phyloP scores from a whole-genome alignment of 805 yeast genomes.

The Hanseniaspora clermontiae region DNA sequence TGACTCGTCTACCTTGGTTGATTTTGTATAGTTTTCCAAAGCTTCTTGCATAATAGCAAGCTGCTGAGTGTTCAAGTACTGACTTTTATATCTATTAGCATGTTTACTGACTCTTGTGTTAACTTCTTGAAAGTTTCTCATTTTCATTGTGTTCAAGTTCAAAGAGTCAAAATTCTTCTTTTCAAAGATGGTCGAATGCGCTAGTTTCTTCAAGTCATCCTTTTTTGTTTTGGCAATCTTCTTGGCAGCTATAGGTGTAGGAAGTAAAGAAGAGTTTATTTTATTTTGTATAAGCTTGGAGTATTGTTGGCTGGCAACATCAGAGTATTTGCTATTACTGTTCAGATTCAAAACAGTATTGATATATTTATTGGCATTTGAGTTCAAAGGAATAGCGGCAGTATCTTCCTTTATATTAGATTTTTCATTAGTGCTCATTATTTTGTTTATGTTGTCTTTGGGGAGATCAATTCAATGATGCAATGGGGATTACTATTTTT shows the following conservation, averaged over 20 bases:
- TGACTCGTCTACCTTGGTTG: conserved; percentile 2
- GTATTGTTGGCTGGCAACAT: conserved; percentile 2
- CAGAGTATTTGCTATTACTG: not conserved
- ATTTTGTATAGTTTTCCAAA: conserved; percentile 1
- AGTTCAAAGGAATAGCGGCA: not conserved
- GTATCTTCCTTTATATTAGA: not conserved
- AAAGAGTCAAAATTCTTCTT: conserved; percentile 8
- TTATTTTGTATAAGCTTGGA: conserved; percentile 4
- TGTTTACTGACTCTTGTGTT: conserved; percentile 5
- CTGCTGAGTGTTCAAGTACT: conserved; percentile 9
- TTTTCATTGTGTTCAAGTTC: conserved; percentile 1
- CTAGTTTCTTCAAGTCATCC: not conserved
- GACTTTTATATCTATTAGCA: conserved; percentile 9
- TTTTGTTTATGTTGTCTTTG: not conserved
- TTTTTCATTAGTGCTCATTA: not conserved
- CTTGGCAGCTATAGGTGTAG: not conserved
- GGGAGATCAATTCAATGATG: not conserved
- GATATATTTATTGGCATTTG: not conserved
- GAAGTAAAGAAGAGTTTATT: conserved; percentile 4
- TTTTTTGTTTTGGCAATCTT: not conserved
- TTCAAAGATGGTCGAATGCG: not conserved
- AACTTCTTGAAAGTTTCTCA: conserved; percentile 7
- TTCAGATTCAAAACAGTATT: not conserved
- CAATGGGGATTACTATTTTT: not conserved
- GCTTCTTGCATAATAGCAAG: conserved; percentile 6